Percentiles rank a stretch among this genome's conserved stretches.
Evolutionary conservation across 1,284 basidiomycete species (phyloP).

Genomic region (Cronartium quercuum): DNA sequence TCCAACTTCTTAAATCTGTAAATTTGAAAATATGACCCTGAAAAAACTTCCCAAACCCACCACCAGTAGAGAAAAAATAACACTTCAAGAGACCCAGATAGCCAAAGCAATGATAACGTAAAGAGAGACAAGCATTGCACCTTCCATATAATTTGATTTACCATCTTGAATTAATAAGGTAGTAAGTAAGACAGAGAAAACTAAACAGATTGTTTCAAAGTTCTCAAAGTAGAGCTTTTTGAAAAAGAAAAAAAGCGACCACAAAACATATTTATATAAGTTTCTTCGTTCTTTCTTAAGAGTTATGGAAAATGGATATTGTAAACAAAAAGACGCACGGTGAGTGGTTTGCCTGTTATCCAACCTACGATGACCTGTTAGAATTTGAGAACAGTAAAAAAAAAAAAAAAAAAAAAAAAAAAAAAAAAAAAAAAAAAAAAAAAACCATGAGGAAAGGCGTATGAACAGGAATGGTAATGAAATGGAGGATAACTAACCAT

Average conservation of each 20-base stretch:
- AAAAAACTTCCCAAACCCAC: too few species aligned
- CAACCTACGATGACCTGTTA: constrained; percentile 52
- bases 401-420: constrained; percentile 67
- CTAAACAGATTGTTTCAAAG: constrained; percentile 68
- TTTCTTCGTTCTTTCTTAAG: not conserved
- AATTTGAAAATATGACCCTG: too few species aligned
- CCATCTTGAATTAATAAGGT: constrained; percentile 76
- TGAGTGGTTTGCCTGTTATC: constrained; percentile 68
- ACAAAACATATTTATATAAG: not conserved
- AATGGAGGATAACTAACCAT: too few species aligned
- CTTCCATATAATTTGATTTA: constrained; percentile 76
- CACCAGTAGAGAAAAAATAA: constrained; percentile 42
- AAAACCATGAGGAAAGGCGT: constrained; percentile 61
- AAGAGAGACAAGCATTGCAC: constrained; percentile 55
- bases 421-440: constrained; percentile 3
- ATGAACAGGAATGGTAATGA: too few species aligned
- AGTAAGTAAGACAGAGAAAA: constrained; percentile 74
- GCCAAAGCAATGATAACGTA: constrained; percentile 61
- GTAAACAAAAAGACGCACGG: constrained; percentile 73
- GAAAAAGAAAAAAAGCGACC: not conserved
- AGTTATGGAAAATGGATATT: constrained; percentile 54
- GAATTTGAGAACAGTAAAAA: constrained; percentile 23
- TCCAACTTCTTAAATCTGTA: too few species aligned
- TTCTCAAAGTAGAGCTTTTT: constrained; percentile 43
- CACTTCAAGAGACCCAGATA: constrained; percentile 43